Conservation (phyloP, 371 early-diverging fungal species). For the Mortierella sp. region DNA sequence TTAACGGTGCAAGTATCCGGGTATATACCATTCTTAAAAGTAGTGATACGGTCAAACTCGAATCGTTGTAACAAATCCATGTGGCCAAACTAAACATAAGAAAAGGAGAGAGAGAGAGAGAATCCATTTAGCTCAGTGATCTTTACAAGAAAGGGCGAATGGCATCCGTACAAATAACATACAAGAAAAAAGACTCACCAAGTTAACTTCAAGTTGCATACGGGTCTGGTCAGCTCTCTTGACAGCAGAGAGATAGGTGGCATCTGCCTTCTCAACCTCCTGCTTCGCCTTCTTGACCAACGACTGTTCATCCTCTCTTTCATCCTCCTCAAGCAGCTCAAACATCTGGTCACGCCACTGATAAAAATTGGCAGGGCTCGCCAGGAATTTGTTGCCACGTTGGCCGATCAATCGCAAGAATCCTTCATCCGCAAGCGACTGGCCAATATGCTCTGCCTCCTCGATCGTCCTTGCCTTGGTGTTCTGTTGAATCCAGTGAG, state of each 20-base stretch:
- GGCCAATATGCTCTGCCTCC: conserved; percentile 78
- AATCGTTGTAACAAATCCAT: conserved; percentile 68
- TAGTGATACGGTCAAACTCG: conserved; percentile 63
- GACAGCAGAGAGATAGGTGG: conserved; percentile 69
- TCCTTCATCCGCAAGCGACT: conserved; percentile 73
- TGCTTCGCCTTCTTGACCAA: conserved; percentile 63
- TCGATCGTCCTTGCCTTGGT: conserved; percentile 68
- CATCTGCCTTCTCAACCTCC: conserved; percentile 75
- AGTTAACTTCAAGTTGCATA: conserved; percentile 72
- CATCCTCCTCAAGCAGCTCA: conserved; percentile 52
- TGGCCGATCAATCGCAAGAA: conserved; percentile 77
- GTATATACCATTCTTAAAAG: conserved; percentile 58
- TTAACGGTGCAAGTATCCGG: background rate
- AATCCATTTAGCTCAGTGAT: conserved; percentile 1
- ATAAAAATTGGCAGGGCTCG: conserved; percentile 70
- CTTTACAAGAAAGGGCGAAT: background rate
- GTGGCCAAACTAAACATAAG: conserved; percentile 61
- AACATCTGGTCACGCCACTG: conserved; percentile 74
- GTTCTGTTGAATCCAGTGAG: conserved; percentile 76
- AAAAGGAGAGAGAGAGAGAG: background rate
- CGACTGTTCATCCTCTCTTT: conserved; percentile 44
- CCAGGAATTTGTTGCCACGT: conserved; percentile 74
- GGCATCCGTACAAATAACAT: background rate
- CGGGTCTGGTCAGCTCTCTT: conserved; percentile 72
- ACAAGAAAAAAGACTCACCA: conserved; percentile 62